Conservation (phyloP, 441 rosid genomes). For the Corymbia citriodora region DNA sequence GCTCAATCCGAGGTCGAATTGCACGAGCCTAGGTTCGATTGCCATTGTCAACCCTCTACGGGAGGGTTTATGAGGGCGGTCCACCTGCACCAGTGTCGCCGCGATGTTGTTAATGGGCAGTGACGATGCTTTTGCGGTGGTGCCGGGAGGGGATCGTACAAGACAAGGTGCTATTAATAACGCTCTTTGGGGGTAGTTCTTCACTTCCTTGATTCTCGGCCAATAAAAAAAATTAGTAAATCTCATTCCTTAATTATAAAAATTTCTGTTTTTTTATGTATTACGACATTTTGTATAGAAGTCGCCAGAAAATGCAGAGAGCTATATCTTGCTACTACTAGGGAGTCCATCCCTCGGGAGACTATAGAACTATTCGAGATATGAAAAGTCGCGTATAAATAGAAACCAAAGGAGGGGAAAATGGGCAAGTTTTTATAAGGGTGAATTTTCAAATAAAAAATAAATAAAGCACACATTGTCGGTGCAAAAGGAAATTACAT, state of each 20-base stretch:
- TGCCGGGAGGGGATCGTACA: background rate
- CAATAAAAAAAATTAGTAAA: background rate
- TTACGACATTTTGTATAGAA: background rate
- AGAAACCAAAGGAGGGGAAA: too few relatives aligned
- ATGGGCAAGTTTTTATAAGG: background rate
- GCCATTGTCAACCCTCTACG: background rate
- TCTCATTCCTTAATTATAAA: background rate
- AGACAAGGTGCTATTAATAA: background rate
- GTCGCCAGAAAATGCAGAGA: background rate
- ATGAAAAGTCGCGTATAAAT: background rate
- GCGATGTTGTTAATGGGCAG: background rate
- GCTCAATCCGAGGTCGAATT: background rate
- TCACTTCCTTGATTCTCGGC: background rate
- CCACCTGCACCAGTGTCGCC: background rate
- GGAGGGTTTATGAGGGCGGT: background rate
- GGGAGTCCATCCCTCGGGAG: fast-evolving
- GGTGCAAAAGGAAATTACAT: background rate
- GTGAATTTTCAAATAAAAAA: too few relatives aligned
- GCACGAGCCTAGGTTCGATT: background rate
- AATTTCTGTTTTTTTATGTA: background rate
- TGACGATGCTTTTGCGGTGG: background rate
- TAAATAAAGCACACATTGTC: background rate
- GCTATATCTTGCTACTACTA: fast-evolving
- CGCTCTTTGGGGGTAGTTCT: background rate
- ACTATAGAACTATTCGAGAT: background rate